Evolutionary conservation across 768 basidiomycete genomes (phyloP), one percentile per base, ranked within the genome.

Genomic region (Albatrellus ellisii): DNA sequence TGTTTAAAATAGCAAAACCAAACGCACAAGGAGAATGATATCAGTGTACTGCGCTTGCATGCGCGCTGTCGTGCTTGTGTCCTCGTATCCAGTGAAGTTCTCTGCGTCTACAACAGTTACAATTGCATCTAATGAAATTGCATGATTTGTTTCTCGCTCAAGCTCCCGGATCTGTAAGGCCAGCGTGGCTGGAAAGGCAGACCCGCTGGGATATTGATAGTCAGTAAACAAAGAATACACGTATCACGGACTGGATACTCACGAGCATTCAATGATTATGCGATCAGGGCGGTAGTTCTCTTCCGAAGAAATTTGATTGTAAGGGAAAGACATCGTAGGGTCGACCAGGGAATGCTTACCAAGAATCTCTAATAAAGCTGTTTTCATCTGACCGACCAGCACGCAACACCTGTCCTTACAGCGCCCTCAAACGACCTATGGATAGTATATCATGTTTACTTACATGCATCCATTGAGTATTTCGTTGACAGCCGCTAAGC

Each of bases 11-110:
- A 20, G 41, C 45, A 18, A n/a, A 24, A 25, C 26, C 10, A 4
- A 10, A 67, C 79, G 45, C 46, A 86, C 85, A 41, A 97, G 73
- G 22, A 97, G 65, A 44, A 97, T 75, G 28, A 92, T 68, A 56
- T 97, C 92, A 3, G 91, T 90, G 57, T 94, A 97, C 54, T 82
- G 83, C n/a, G 92, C 86, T 64, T 88, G 80, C 79, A 94, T 89
- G 56, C 76, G 86, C 17, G 91, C 90, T 1, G 91, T 92, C 0
- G 86, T 81, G 6, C 84, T 88, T 0, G 76, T 81, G 55, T 97
- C 92, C 54, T 95, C 91, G 58, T 95, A 95, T 3, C 91, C 91
- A 11, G 64, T 59, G 58, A 97, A 97, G 59, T 94, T 94, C 60
- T 88, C 86, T 1, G 87, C 84, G 55, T 88, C 85, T 36, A 97